Base-by-base conservation (phyloP, 2,329 filamentous ascomycete species). In the Fusarium avenaceum region DNA sequence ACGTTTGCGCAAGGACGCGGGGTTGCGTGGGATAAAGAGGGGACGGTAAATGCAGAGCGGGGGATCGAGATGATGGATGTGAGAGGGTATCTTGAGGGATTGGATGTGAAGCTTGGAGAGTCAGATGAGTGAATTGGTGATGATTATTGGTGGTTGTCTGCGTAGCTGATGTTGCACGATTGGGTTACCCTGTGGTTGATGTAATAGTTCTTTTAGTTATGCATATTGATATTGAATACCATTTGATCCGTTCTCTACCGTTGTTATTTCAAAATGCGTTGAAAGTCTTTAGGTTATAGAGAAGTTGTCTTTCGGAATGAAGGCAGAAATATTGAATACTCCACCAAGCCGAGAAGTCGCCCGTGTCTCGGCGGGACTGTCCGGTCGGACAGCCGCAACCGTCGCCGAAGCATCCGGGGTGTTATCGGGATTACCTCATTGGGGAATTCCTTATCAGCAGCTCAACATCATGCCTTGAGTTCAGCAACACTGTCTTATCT, bases 1-100 rank as follows among this genome's bases (percentile, higher is more conserved):
- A 84, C 89, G 0, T 91, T 91, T 80, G 87, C 83, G 2, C 79
- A 84, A 55, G 87, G 86, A 0, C 78, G 76, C 9, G 89, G 89
- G 0, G 84, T 90, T 7, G 83, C 82, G 39, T 92, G 89, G 89
- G 81, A 84, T 9, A 78, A 81, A 72, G 74, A 80, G 11, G 73
- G 72, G 63, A 90, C 87, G 9, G 80, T 87, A 65, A 91, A 90
- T 75, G 63, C 71, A 4, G 70, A 82, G 73, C 76, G 83, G 38
- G 81, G 81, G 0, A 84, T 90, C 26, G 48, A 74, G 2, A 76
- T 84, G 70, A 79, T 76, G 54, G 78, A 79, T 63, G 76, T 87
- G 0, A 78, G 78, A 62, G 76, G 71, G 11, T 87, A 78, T 67
- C 62, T 81, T 17, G 38, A 67, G 45, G 55, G 46, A 26, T 56